These are phyloP conservation scores for Chrysanthemum makinoi DNA, from an alignment of 129 eudicot genomes.

Conservation along the genomic window DNA sequence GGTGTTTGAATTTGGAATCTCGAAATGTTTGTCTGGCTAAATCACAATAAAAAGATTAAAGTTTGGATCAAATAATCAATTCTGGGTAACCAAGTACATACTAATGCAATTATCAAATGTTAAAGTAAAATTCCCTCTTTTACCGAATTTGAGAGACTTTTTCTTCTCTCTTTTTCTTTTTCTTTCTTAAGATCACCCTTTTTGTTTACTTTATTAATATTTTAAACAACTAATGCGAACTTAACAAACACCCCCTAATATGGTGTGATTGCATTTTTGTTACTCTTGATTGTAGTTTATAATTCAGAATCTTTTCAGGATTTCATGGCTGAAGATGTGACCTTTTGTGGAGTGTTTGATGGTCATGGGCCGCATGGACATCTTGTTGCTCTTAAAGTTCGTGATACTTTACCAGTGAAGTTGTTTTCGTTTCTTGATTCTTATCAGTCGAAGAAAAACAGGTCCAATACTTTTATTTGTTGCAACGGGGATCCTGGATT, in stretches of 20 bases:
- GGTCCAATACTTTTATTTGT: conserved; percentile 43
- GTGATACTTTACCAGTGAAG: conserved; percentile 81
- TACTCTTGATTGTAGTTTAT: not conserved
- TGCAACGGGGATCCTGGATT: conserved; percentile 52
- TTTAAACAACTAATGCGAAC: too few relatives aligned
- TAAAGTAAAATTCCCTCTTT: too few relatives aligned
- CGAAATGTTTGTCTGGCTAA: not conserved
- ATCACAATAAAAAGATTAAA: not conserved
- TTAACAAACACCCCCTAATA: too few relatives aligned
- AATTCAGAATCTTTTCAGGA: conserved; percentile 47
- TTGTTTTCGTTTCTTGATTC: conserved; percentile 69
- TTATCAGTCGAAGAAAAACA: conserved; percentile 51
- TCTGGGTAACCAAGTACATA: too few relatives aligned
- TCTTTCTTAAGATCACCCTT: too few relatives aligned
- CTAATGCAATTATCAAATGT: too few relatives aligned
- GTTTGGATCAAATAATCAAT: not conserved
- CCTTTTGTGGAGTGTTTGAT: conserved; percentile 91
- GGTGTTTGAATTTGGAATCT: not conserved
- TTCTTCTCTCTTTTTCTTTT: too few relatives aligned
- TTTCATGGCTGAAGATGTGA: conserved; percentile 79
- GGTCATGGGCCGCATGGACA: conserved; percentile 99
- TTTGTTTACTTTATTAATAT: too few relatives aligned
- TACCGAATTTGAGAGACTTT: too few relatives aligned
- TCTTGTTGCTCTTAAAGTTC: conserved; percentile 93
- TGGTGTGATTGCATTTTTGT: not conserved